phyloP scores from a whole-genome alignment of 83 land plant genomes.

The Picea abies region DNA sequence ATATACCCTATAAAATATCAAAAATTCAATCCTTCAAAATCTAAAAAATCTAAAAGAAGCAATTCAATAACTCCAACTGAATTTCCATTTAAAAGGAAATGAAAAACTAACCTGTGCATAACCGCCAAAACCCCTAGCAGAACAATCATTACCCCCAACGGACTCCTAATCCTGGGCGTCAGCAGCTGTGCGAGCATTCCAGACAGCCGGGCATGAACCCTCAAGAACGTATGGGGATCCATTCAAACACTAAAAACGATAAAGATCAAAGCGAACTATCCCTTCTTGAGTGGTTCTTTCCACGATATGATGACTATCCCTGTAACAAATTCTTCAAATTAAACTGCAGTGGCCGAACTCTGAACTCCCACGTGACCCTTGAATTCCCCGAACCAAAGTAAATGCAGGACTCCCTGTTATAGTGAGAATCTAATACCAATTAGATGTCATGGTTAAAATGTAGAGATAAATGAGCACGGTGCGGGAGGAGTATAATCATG shows the following conservation, averaged over 20 bases:
- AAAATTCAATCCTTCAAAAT: no score
- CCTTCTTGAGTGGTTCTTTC: not conserved
- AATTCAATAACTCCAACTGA: no score
- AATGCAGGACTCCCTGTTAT: no score
- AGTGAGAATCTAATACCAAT: no score
- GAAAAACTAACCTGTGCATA: no score
- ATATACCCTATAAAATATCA: no score
- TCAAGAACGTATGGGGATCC: conserved; percentile 96
- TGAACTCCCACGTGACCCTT: not conserved
- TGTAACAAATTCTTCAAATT: not conserved
- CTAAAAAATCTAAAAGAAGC: no score
- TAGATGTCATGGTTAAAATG: no score
- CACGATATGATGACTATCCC: not conserved
- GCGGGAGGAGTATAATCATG: no score
- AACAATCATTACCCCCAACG: conserved; percentile 11
- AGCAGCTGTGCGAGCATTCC: conserved; percentile 75
- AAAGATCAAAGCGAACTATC: not conserved
- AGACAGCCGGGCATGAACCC: conserved; percentile 93
- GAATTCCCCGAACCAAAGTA: not conserved
- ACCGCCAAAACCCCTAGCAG: no score
- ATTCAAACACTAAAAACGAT: conserved; percentile 33
- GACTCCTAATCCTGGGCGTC: conserved; percentile 68
- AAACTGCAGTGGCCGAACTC: not conserved
- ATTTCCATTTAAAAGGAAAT: no score
- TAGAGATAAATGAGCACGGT: no score